Conservation (phyloP, 2,329 filamentous ascomycete species). For the Ceratocystis huliohia region DNA sequence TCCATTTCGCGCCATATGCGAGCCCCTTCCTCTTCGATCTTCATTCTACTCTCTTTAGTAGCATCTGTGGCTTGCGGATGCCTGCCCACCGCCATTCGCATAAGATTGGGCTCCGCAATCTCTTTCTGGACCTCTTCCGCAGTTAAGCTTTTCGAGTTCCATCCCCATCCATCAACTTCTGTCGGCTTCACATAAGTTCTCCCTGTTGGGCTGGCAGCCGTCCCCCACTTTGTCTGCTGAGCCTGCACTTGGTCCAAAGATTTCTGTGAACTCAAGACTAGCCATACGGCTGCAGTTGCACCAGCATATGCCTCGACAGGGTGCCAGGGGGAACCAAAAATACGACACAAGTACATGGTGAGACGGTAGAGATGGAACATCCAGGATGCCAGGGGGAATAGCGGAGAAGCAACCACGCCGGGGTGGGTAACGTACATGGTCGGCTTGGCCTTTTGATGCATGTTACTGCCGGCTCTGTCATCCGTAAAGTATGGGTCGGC, state of each 20-base stretch:
- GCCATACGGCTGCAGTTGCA: slow-evolving; percentile 63
- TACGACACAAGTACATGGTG: slow-evolving; percentile 58
- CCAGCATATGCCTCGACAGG: slow-evolving; percentile 61
- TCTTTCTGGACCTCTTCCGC: slow-evolving; percentile 32
- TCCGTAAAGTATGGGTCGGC: slow-evolving; percentile 19
- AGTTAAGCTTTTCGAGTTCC: slow-evolving; percentile 33
- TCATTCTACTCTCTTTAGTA: slow-evolving; percentile 45
- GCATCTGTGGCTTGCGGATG: slow-evolving; percentile 45
- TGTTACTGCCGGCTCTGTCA: neutral
- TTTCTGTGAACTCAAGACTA: slow-evolving; percentile 55
- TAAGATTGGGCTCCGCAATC: slow-evolving; percentile 32
- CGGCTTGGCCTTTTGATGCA: slow-evolving; percentile 33
- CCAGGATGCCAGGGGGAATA: slow-evolving; percentile 61
- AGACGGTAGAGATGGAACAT: slow-evolving; percentile 57
- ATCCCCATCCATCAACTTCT: slow-evolving; percentile 79
- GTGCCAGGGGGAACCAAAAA: slow-evolving; percentile 83
- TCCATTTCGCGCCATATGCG: slow-evolving; percentile 61
- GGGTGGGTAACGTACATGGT: slow-evolving; percentile 72
- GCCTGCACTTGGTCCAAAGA: slow-evolving; percentile 44
- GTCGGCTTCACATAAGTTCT: slow-evolving; percentile 56
- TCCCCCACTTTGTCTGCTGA: slow-evolving; percentile 69
- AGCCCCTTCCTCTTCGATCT: slow-evolving; percentile 50
- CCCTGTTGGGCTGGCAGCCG: slow-evolving; percentile 48
- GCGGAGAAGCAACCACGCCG: slow-evolving; percentile 69
- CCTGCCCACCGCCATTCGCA: slow-evolving; percentile 44